phyloP scores from a whole-genome alignment of 2,329 filamentous ascomycete genomes.

The Paradendryphiella salina region DNA sequence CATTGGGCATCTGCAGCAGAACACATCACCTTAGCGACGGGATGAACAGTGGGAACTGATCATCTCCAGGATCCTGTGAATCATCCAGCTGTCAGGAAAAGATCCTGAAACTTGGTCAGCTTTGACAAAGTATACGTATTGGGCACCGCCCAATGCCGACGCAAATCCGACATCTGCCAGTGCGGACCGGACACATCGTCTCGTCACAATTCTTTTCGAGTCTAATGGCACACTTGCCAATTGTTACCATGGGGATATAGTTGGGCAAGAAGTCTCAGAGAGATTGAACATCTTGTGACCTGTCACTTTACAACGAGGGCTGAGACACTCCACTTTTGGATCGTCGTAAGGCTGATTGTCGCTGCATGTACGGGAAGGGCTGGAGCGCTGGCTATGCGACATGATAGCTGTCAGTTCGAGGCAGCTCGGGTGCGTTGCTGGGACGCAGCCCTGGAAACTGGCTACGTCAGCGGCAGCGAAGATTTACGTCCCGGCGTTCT shows the following conservation, averaged over 20 bases:
- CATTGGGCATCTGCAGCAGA: conserved; percentile 10
- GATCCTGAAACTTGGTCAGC: background rate
- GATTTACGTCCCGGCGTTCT: background rate
- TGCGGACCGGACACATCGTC: background rate
- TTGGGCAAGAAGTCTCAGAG: conserved; percentile 1
- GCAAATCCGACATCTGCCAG: background rate
- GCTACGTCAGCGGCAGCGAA: background rate
- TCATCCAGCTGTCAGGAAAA: background rate
- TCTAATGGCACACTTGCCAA: conserved; percentile 1
- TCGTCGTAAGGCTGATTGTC: conserved; percentile 6
- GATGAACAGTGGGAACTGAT: conserved; percentile 4
- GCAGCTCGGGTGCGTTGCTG: background rate
- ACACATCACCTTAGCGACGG: conserved; percentile 8
- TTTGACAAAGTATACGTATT: conserved; percentile 1
- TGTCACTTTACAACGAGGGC: background rate
- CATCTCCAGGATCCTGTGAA: conserved; percentile 11
- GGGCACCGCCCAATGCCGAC: background rate
- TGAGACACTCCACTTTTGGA: conserved; percentile 8
- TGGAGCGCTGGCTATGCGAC: conserved; percentile 9
- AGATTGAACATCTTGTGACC: background rate
- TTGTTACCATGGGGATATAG: conserved; percentile 7
- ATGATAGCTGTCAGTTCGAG: conserved; percentile 1
- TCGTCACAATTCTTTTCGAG: background rate
- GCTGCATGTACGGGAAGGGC: conserved; percentile 14
- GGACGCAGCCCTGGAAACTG: background rate